phyloP scores from a whole-genome alignment of 768 basidiomycete species.

The Podaxis pistillaris region DNA sequence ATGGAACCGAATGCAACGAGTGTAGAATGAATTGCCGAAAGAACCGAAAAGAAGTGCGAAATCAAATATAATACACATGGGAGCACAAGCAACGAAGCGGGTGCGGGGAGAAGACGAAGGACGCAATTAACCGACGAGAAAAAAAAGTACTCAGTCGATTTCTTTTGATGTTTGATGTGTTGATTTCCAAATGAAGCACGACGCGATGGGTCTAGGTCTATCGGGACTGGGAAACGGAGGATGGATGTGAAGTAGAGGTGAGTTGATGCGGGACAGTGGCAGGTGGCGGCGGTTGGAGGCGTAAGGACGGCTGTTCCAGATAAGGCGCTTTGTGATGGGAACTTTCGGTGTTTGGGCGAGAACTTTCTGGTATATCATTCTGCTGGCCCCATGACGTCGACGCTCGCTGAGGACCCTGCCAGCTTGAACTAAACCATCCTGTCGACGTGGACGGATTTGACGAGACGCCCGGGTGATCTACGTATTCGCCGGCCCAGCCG shows the following conservation, averaged over 20 bases:
- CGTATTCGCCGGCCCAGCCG: slow-evolving; percentile 37
- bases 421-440: not conserved
- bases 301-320: slow-evolving; percentile 1
- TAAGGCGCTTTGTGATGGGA: slow-evolving; percentile 9
- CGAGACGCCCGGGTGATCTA: slow-evolving; percentile 13
- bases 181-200: not conserved
- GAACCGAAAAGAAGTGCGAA: not conserved
- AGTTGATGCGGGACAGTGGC: not conserved
- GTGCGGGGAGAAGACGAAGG: not conserved
- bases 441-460: not conserved
- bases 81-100: slow-evolving; percentile 5
- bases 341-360: slow-evolving; percentile 6
- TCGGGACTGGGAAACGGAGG: not conserved
- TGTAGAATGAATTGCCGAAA: not conserved
- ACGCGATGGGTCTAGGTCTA: slow-evolving; percentile 1
- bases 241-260: not conserved
- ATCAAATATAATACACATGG: slow-evolving; percentile 6
- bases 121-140: not conserved
- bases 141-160: not conserved
- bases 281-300: not conserved
- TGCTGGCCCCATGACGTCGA: slow-evolving; percentile 7
- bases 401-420: slow-evolving; percentile 7
- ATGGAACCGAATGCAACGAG: slow-evolving; percentile 1
- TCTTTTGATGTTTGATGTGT: not conserved
- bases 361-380: not conserved